Percentiles rank a stretch among this genome's conserved stretches.
phyloP scores from a whole-genome alignment of 2,329 filamentous ascomycete species.

The Sporothrix phasma region DNA sequence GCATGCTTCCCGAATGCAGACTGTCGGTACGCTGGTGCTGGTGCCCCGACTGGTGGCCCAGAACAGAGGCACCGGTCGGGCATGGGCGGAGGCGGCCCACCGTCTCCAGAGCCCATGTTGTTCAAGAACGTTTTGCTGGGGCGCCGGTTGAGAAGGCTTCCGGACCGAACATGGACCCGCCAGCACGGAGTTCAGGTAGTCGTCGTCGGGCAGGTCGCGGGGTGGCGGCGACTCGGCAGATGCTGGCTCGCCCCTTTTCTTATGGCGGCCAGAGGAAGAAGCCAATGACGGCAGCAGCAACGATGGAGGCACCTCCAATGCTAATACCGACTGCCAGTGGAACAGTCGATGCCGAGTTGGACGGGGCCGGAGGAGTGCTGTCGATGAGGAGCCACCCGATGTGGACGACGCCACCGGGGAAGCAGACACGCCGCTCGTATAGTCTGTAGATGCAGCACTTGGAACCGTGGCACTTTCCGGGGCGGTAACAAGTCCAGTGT shows the following conservation, averaged over 20 bases:
- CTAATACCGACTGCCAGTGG: constrained; percentile 16
- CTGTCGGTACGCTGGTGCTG: too few relatives aligned
- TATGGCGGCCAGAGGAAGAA: constrained; percentile 13
- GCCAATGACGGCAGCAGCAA: background rate
- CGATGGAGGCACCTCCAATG: constrained; percentile 12
- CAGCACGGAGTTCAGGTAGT: background rate
- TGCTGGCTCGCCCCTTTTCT: background rate
- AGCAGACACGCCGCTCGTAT: background rate
- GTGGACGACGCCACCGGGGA: background rate
- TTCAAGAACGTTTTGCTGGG: background rate
- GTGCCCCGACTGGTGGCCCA: background rate
- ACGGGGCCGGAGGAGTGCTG: background rate
- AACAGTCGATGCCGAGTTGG: background rate
- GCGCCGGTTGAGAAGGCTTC: background rate
- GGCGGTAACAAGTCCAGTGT: background rate
- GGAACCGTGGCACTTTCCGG: background rate
- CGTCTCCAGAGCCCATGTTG: background rate
- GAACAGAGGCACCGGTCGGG: background rate
- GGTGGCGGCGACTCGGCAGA: constrained; percentile 19
- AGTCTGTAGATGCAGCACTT: background rate
- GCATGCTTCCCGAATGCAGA: background rate
- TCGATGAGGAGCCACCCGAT: background rate
- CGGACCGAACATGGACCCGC: constrained; percentile 2
- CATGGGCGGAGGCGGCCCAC: background rate
- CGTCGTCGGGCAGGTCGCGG: constrained; percentile 12